These are phyloP conservation scores for Suhomyces sp. DNA, from an alignment of 805 yeast genomes.

Conservation along the genomic window DNA sequence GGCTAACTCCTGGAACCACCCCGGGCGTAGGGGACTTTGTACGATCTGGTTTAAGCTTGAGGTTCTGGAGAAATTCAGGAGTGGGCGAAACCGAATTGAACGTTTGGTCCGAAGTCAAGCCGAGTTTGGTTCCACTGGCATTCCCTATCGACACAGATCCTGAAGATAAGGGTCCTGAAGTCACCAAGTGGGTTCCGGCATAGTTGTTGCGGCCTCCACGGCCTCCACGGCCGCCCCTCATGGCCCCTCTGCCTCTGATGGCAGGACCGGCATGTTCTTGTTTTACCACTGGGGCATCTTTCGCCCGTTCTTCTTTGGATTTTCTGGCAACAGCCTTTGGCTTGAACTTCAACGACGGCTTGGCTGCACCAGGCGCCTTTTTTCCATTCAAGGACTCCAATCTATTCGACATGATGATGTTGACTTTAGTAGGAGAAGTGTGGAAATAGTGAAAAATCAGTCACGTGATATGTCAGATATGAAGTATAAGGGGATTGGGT, in stretches of 20 bases:
- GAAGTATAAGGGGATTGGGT: too few species aligned
- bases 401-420: constrained; percentile 35
- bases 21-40: constrained; percentile 13
- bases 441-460: not conserved
- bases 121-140: constrained; percentile 22
- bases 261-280: constrained; percentile 23
- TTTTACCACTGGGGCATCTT: constrained; percentile 59
- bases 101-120: constrained; percentile 28
- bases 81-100: constrained; percentile 34
- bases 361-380: constrained; percentile 25
- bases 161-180: constrained; percentile 71
- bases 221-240: constrained; percentile 23
- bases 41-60: constrained; percentile 29
- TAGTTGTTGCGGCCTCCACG: constrained; percentile 35
- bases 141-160: constrained; percentile 53
- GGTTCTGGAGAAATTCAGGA: constrained; percentile 40
- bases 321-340: constrained; percentile 87
- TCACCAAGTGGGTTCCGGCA: constrained; percentile 60
- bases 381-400: constrained; percentile 40
- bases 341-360: constrained; percentile 67
- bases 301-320: constrained; percentile 78
- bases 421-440: not conserved
- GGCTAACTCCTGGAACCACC: not conserved
- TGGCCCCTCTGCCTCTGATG: constrained; percentile 26
- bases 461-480: too few species aligned